Evolutionary conservation across 768 basidiomycete genomes (phyloP), one percentile per base, ranked within the genome.

Genomic region (Pleurotus tuber-regium): DNA sequence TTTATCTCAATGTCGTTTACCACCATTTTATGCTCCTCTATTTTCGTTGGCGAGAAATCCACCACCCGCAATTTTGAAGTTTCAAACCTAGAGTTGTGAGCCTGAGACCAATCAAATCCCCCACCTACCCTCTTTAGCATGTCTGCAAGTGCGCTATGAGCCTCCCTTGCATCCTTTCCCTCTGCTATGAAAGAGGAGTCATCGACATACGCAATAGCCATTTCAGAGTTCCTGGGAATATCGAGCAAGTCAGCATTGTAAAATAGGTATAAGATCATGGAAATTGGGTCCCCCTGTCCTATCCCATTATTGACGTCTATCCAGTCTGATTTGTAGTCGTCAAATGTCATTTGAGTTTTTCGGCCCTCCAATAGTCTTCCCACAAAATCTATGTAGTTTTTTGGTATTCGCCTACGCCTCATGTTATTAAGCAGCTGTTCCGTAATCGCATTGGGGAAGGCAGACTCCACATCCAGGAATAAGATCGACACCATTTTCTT

Each of bases 401-500:
- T 42, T 2, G 69, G 69, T 1, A 68, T 46, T 0, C 63, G 41
- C 9, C 31, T 16, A 16, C 48, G 50, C 30, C 59, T 4, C 52
- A 68, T 57, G 43, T 69, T 58, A 43, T 65, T 55, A 2, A 59
- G 1, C 4, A 69, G 55, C 7, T 31, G 30, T 2, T 57, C 51
- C 0, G 54, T 41, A 6, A 52, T 57, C 9, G 53, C 55, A 38
- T 57, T 69, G 1, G 67, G 63, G 43, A 62, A 70, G 0, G 62
- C 63, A 0, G 57, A 61, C 54, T 67, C 52, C 2, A 68, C 59
- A 38, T 70, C 68, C 2, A 69, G 56, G 49, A 63, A 65, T 1
- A 71, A 57, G 0, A 51, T 55, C 1, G 60, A 55, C 2, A 57
- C 67, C 0, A 64, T 65, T 30, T 63, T 47, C 0, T 53, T 46